Base-by-base conservation (phyloP, 495 filamentous ascomycete genomes). In the Hyaloscypha variabilis region DNA sequence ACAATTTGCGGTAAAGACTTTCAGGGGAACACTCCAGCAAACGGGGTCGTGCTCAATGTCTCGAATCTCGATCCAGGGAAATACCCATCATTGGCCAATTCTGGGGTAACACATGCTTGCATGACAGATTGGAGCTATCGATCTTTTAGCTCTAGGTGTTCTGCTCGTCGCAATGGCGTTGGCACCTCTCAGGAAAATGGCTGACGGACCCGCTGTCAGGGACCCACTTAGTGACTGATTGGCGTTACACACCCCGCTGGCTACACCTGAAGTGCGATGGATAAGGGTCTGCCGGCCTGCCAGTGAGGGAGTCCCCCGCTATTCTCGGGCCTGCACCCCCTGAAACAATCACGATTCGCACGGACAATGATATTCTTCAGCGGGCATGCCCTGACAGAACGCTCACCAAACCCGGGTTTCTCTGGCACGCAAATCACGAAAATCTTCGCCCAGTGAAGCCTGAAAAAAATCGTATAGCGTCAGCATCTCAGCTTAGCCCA, bases 331-430 rank as follows among this genome's bases (percentile, higher is more conserved):
- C 36, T 25, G 30, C 36, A 11, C 17, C 6, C 58, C n/a, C n/a
- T 61, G 46, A 52, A 61, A 61, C 46, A 19, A 29, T 51, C 46
- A 61, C n/a, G 59, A 30, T 61, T 61, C 59, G 59, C 59, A 26
- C 36, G 25, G 59, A 52, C 59, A 28, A 31, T 61, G 46, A 61
- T 52, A 21, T 50, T 42, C 59, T 39, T 61, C 34, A 52, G 25
- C 23, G 17, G 39, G 39, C 11, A 0, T 10, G 3, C 17, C 31
- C 13, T 34, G 31, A 17, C 39, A 46, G 11, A 17, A 11, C 39
- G 19, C 39, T 46, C 39, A 17, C 39, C 17, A 46, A 46, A 46
- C 6, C 17, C 39, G 8, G 19, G 19, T 46, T 46, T 46, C 39
- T 46, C 17, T 17, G 4, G 4, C 39, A 17, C 17, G 39, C 39